Conservation (phyloP, 2,329 filamentous ascomycete species). For the Colletotrichum noveboracense region DNA sequence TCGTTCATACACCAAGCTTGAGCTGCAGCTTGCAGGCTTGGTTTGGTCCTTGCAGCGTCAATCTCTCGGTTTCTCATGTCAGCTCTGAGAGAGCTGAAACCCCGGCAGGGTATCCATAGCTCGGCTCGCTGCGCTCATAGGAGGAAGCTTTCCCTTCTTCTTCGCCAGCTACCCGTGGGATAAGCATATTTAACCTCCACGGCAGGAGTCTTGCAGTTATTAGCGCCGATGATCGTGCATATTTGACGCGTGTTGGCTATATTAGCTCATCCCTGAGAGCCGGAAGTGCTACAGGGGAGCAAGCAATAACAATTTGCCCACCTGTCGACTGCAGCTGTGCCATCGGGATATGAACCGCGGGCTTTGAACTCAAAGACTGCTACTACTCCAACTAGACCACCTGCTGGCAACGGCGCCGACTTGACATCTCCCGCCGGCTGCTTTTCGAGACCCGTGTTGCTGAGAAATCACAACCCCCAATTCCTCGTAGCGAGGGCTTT, state of each 20-base stretch:
- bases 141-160: not conserved
- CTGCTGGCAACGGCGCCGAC: not conserved
- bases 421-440: not conserved
- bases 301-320: not conserved
- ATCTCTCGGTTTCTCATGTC: not conserved
- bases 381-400: not conserved
- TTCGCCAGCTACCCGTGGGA: not conserved
- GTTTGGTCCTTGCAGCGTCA: not conserved
- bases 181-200: not conserved
- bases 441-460: not conserved
- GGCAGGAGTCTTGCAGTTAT: not conserved
- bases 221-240: not conserved
- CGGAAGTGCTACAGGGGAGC: not conserved
- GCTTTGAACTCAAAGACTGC: not conserved
- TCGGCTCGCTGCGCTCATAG: not conserved
- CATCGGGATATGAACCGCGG: not conserved
- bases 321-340: not conserved
- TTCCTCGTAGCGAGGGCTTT: not conserved
- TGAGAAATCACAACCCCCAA: not conserved
- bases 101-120: not conserved
- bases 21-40: not conserved
- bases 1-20: not conserved
- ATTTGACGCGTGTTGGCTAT: not conserved
- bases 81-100: not conserved
- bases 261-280: not conserved